Evolutionary conservation across 1,284 basidiomycete genomes (phyloP), one percentile per base, ranked within the genome.

Genomic region (Cryptococcus deneoformans): DNA sequence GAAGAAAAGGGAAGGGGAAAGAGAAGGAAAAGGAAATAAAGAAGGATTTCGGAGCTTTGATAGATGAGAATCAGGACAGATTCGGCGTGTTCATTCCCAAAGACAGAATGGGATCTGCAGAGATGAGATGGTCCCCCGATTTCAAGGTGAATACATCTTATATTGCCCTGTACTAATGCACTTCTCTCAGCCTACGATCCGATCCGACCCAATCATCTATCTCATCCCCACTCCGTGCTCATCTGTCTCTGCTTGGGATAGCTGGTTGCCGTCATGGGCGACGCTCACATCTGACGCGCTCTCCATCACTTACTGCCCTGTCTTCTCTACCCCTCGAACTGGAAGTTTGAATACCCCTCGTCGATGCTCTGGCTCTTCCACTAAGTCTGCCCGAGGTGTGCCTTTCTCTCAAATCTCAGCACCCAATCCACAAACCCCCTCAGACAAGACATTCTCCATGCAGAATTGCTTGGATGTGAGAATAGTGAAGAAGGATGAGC

Each of bases 41-140:
- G 45, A 62, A 54, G 35, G 34, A 36, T 56, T 47, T 55, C 20
- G 53, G 48, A 51, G 40, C 58, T 55, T 42, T 68, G 14, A 65
- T 47, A 6, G 8, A 64, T 40, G 68, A 68, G 7, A 46, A 70
- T 16, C 66, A 70, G 3, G 72, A 68, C 1, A 29, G 38, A 24
- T 51, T 51, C 20, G 72, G 72, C n/a, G 70, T 69, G 46, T 67
- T 71, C 12, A 68, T 63, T 45, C 64, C 16, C 8, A 47, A 61
- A 16, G 71, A 76, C 58, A 56, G 73, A 11, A 74, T 74, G 72
- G 73, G 70, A 12, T 71, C 71, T 51, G 63, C 65, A 34, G 72
- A 73, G 61, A 73, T 72, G 71, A 56, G 50, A 8, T 12, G 53
- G 45, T 24, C 46, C n/a, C 29, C 42, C 9, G 62, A 69, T 54